phyloP scores from a whole-genome alignment of 1,284 basidiomycete species.

The Thecaphora thlaspeos region DNA sequence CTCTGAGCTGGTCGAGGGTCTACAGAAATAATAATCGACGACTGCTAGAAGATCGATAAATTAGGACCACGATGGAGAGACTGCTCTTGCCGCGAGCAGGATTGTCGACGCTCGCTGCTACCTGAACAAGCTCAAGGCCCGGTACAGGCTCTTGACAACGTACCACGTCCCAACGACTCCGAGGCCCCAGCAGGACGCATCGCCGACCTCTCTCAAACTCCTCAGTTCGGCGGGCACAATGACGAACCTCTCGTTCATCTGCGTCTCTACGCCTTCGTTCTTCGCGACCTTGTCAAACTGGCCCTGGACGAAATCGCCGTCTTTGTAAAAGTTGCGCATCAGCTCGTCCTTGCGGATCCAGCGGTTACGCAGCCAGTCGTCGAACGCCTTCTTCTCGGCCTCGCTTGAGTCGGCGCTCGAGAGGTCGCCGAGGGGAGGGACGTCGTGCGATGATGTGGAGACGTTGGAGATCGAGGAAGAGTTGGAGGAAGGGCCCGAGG shows the following conservation, averaged over 20 bases:
- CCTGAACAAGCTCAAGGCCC: neutral
- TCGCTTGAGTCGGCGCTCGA: constrained; percentile 62
- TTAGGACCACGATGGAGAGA: no score
- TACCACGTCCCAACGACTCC: constrained; percentile 11
- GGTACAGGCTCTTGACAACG: neutral
- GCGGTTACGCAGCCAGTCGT: constrained; percentile 74
- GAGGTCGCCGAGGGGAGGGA: constrained; percentile 21
- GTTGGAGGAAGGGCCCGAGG: constrained; percentile 12
- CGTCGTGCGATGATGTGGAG: constrained; percentile 5
- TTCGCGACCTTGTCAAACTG: constrained; percentile 11
- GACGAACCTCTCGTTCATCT: constrained; percentile 14
- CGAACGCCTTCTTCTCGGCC: constrained; percentile 71
- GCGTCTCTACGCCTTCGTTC: constrained; percentile 3
- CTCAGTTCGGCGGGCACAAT: constrained; percentile 35
- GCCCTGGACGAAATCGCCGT: constrained; percentile 52
- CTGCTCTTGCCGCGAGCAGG: no score
- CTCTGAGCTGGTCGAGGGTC: neutral
- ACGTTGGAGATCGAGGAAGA: constrained; percentile 4
- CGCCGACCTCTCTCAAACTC: constrained; percentile 30
- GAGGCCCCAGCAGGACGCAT: constrained; percentile 35
- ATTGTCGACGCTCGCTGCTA: neutral
- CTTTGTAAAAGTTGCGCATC: constrained; percentile 66
- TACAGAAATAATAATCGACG: neutral
- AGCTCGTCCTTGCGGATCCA: constrained; percentile 82
- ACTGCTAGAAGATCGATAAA: no score